These are phyloP conservation scores for Melampsora americana DNA, from an alignment of 1,284 basidiomycete genomes.

Conservation along the genomic window DNA sequence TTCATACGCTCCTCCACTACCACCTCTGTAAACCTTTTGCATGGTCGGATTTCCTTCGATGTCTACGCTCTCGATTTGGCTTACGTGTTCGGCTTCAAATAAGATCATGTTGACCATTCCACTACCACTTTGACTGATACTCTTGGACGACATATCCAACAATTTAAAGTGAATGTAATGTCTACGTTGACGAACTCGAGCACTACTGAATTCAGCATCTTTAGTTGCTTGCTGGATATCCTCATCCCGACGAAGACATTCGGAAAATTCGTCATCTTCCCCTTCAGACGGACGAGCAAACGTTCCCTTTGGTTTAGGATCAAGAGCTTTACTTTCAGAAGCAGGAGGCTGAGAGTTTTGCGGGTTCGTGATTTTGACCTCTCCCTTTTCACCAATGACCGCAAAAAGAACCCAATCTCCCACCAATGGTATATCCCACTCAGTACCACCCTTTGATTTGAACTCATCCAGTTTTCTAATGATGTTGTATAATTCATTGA, in stretches of 20 bases:
- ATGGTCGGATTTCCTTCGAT: conserved; percentile 46
- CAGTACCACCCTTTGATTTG: conserved; percentile 56
- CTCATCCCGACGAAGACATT: conserved; percentile 27
- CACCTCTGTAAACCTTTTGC: conserved; percentile 70
- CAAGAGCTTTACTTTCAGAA: background rate
- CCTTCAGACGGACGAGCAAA: conserved; percentile 29
- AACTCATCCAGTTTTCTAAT: conserved; percentile 72
- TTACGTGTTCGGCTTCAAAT: conserved; percentile 73
- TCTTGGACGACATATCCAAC: conserved; percentile 67
- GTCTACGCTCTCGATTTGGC: conserved; percentile 57
- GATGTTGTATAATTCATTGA: conserved; percentile 80
- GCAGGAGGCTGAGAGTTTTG: conserved; percentile 1
- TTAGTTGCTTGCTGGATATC: conserved; percentile 50
- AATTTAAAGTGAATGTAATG: conserved; percentile 85
- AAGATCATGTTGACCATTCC: conserved; percentile 76
- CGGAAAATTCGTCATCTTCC: conserved; percentile 13
- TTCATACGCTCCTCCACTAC: conserved; percentile 88
- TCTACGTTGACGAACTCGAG: conserved; percentile 58
- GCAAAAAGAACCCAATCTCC: conserved; percentile 89
- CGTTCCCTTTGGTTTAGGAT: conserved; percentile 28
- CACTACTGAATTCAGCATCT: conserved; percentile 41
- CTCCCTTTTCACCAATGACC: conserved; percentile 78
- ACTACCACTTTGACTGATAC: conserved; percentile 65
- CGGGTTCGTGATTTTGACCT: conserved; percentile 61
- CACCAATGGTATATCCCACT: conserved; percentile 82